Evolutionary conservation across 2,329 filamentous ascomycete species (phyloP), one percentile per base, ranked within the genome.

Genomic region (Xylariomycetidae sp.): DNA sequence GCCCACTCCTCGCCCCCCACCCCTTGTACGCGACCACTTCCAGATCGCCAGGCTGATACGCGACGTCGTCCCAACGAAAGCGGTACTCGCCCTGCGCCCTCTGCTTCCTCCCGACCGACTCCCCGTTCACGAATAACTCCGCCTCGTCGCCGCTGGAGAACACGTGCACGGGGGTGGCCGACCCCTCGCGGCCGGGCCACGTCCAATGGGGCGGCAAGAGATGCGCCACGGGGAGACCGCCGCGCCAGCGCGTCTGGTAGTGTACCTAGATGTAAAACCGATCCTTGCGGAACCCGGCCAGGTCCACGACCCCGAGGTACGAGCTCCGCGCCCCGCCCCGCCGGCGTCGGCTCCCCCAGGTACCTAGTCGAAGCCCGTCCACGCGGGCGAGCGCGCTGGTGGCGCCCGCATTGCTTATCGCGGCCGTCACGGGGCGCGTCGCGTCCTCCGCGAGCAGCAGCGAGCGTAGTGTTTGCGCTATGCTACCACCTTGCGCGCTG

Each of bases 151-250:
- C 71, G 1, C 64, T 54, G 0, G 68, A 61, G 42, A 72, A 74
- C 0, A 74, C 69, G 42, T 76, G 70, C 1, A 75, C 69, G 0
- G 71, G 72, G 4, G 71, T 75, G 1, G 64, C 55, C 35, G 63
- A 40, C 2, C 67, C 67, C 0, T 59, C 57, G 0, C 69, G 54
- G 12, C 65, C 61, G 0, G 68, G 63, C 68, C 69, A 76, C 12
- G 58, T 73, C 72, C 72, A 76, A 45, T 75, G 72, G 2, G 72
- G 72, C n/a, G n/a, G n/a, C 0, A 75, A 59, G 13, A 76, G 65
- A 42, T 75, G 70, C 4, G 68, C 71, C 52, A 67, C 62, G 2
- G 43, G 52, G 0, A 70, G 34, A 12, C 68, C 63, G 0, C 70
- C 57, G 3, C 63, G 55, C 73, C 72, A 76, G 6, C 68, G 63